Percentiles rank a stretch among this genome's conserved stretches.
Conservation (phyloP, 2,329 filamentous ascomycete species). For the Ceratocystis cubensis region DNA sequence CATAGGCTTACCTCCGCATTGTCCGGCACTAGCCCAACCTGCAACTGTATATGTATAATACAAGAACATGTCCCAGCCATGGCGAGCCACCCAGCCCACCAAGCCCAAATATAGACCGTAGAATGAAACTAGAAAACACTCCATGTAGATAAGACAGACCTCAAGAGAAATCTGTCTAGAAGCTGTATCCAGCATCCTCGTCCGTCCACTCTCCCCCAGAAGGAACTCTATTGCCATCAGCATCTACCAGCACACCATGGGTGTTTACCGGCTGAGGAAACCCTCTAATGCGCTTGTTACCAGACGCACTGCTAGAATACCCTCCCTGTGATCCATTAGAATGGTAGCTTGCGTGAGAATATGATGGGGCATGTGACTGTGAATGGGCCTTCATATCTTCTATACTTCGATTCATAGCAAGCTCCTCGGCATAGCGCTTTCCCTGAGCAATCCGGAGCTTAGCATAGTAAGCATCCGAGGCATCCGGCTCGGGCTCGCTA, state of each 20-base stretch:
- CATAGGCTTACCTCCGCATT: background rate
- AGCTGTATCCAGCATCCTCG: slow-evolving; percentile 43
- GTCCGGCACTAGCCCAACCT: too few species aligned
- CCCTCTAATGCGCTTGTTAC: slow-evolving; percentile 13
- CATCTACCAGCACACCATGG: slow-evolving; percentile 39
- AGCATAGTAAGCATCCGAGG: slow-evolving; percentile 66
- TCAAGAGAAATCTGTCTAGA: background rate
- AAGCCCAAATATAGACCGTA: background rate
- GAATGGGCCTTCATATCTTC: slow-evolving; percentile 24
- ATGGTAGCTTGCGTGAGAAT: slow-evolving; percentile 14
- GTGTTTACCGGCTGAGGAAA: slow-evolving; percentile 37
- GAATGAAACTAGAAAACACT: background rate
- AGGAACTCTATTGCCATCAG: slow-evolving; percentile 49
- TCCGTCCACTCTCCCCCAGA: slow-evolving; percentile 57
- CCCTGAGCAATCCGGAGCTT: slow-evolving; percentile 54
- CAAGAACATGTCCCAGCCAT: background rate
- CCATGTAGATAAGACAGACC: background rate
- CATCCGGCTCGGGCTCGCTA: slow-evolving; percentile 63
- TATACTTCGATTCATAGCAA: slow-evolving; percentile 24
- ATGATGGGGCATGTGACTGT: slow-evolving; percentile 11
- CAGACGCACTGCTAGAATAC: background rate
- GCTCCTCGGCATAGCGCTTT: slow-evolving; percentile 31
- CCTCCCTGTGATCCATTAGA: slow-evolving; percentile 13
- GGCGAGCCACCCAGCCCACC: background rate
- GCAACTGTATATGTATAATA: background rate